Evolutionary conservation across 768 basidiomycete genomes (phyloP).

Genomic region (Fistulinella prunicolor): DNA sequence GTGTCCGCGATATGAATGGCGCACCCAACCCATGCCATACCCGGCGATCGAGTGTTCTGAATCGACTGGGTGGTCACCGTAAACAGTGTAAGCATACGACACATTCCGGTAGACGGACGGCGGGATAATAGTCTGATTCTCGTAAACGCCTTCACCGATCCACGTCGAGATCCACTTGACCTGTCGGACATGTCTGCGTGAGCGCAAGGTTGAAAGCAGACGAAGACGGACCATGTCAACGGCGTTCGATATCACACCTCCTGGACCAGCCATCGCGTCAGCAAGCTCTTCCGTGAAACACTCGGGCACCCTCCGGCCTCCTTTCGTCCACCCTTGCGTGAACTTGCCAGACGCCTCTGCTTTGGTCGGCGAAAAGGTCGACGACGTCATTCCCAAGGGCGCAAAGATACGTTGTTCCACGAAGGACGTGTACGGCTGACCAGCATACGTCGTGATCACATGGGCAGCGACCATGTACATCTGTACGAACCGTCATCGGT

Average conservation of each 20-base stretch:
- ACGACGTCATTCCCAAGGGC: slow-evolving; percentile 40
- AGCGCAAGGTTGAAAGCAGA: background rate
- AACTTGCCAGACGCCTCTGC: slow-evolving; percentile 33
- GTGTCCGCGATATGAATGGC: slow-evolving; percentile 38
- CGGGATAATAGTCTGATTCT: slow-evolving; percentile 35
- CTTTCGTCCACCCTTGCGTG: slow-evolving; percentile 33
- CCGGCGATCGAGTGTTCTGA: slow-evolving; percentile 29
- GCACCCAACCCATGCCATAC: slow-evolving; percentile 46
- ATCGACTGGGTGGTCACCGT: slow-evolving; percentile 1
- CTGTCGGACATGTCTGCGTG: slow-evolving; percentile 22
- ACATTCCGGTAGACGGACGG: slow-evolving; percentile 25
- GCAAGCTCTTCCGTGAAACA: slow-evolving; percentile 28
- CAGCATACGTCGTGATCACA: slow-evolving; percentile 34
- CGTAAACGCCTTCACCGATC: slow-evolving; percentile 33
- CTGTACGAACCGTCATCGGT: slow-evolving; percentile 18
- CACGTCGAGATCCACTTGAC: slow-evolving; percentile 38
- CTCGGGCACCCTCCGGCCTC: slow-evolving; percentile 33
- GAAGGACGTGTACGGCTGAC: slow-evolving; percentile 36
- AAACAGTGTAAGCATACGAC: slow-evolving; percentile 33
- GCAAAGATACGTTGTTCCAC: slow-evolving; percentile 40
- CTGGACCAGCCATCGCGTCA: slow-evolving; percentile 35
- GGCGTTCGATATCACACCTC: slow-evolving; percentile 42
- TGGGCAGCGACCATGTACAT: slow-evolving; percentile 39
- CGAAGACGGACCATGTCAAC: slow-evolving; percentile 39
- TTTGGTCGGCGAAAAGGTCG: slow-evolving; percentile 36